Base-by-base conservation (phyloP, 306 rosid genomes). In the Clitoria ternatea region DNA sequence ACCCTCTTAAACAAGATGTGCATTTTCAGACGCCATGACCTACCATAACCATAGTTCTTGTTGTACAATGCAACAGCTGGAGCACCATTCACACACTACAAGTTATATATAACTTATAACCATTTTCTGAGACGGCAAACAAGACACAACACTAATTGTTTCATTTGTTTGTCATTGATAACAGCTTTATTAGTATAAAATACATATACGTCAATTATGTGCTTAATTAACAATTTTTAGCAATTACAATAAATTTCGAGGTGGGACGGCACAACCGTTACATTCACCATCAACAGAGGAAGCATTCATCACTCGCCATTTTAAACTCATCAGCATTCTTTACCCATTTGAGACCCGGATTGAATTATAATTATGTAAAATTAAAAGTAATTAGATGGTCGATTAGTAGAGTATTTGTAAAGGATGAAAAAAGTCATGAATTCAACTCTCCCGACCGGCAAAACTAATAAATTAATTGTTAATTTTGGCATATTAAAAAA, bases 201-300 rank as follows among this genome's bases (percentile, higher is more conserved):
- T n/a, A n/a, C n/a, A n/a, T n/a, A n/a, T n/a, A n/a, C 18, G 18
- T 49, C 50, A 75, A 20, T 61, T 75, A 17, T 20, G 15, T 48
- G 49, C 69, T 27, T 13, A 44, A 69, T 50, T 52, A 77, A 76
- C 64, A 42, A 67, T 14, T 61, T 64, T 50, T 52, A 77, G 72
- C 64, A 42, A 67, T 14, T 61, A 10, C 56, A 65, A 72, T 79
- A 48, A 69, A 73, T 55, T 5, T 48, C 6, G 26, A 65, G 81
- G 44, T 52, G 48, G 85, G 79, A 66, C 79, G 77, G 83, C 83
- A 69, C 17, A 74, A 33, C 61, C 53, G 33, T 77, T 45, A 4
- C 33, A 70, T 59, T 32, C 64, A 70, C 66, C 52, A 12, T 48
- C 67, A 29, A 47, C 39, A 9, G 59, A 15, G 32, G 40, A 1